These are phyloP conservation scores for Calycina herbarum DNA, from an alignment of 2,329 filamentous ascomycete species.

Conservation along the genomic window DNA sequence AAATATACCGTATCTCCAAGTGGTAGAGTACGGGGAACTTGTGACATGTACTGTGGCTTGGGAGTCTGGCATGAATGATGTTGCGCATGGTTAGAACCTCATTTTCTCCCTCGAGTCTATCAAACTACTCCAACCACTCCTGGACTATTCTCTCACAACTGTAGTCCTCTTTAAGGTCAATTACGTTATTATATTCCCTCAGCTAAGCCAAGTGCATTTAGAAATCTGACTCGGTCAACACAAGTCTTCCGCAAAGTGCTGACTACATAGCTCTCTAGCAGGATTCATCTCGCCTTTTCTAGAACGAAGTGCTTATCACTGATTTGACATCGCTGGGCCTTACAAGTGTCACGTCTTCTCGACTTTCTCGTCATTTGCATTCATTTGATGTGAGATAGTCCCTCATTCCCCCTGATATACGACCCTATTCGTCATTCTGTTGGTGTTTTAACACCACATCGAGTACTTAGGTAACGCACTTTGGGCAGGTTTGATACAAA, in stretches of 20 bases:
- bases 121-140: neutral
- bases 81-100: neutral
- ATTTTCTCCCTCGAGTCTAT: neutral
- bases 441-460: neutral
- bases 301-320: neutral
- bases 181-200: neutral
- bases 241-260: neutral
- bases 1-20: neutral
- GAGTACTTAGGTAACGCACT: neutral
- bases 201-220: neutral
- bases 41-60: neutral
- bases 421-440: neutral
- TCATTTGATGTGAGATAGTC: neutral
- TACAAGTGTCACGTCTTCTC: neutral
- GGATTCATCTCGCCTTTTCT: neutral
- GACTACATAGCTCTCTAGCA: neutral
- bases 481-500: neutral
- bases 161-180: neutral
- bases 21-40: neutral
- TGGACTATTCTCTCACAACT: neutral
- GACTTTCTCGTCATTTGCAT: neutral
- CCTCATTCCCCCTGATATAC: neutral
- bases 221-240: neutral
- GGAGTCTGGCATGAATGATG: neutral
- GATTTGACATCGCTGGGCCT: neutral